Evolutionary conservation across 1,139 yeast species (phyloP).

Genomic region (Kluyveromyces marxianus): DNA sequence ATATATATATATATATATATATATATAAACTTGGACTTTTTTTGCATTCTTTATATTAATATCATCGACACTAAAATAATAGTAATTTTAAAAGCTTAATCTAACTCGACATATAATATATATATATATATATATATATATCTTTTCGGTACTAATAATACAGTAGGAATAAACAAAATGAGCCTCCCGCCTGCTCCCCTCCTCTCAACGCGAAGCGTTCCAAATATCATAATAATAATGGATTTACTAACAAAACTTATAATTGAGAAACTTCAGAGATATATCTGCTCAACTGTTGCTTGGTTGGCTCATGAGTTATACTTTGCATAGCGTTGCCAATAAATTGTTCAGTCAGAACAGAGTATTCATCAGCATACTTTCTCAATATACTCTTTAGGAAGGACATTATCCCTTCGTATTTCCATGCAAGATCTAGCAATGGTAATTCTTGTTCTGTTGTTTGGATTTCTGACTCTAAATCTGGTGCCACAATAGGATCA

Average conservation of each 20-base stretch:
- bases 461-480: slow-evolving; percentile 21
- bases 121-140: too few species aligned
- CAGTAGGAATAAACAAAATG: too few species aligned
- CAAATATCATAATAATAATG: neutral
- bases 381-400: slow-evolving; percentile 35
- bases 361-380: slow-evolving; percentile 33
- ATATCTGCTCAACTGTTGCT: slow-evolving; percentile 27
- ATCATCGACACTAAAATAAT: neutral
- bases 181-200: too few species aligned
- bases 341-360: slow-evolving; percentile 21
- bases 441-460: slow-evolving; percentile 21
- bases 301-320: slow-evolving; percentile 28
- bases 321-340: slow-evolving; percentile 18
- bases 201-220: too few species aligned
- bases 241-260: neutral
- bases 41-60: neutral
- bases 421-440: slow-evolving; percentile 31
- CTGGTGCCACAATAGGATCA: slow-evolving; percentile 24
- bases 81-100: too few species aligned
- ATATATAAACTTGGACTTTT: neutral
- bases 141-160: too few species aligned
- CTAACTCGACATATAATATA: too few species aligned
- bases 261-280: slow-evolving; percentile 27
- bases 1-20: neutral
- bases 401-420: slow-evolving; percentile 31